Evolutionary conservation across 2,329 filamentous ascomycete genomes (phyloP), one percentile per base, ranked within the genome.

Genomic region (Blumeria hordei): DNA sequence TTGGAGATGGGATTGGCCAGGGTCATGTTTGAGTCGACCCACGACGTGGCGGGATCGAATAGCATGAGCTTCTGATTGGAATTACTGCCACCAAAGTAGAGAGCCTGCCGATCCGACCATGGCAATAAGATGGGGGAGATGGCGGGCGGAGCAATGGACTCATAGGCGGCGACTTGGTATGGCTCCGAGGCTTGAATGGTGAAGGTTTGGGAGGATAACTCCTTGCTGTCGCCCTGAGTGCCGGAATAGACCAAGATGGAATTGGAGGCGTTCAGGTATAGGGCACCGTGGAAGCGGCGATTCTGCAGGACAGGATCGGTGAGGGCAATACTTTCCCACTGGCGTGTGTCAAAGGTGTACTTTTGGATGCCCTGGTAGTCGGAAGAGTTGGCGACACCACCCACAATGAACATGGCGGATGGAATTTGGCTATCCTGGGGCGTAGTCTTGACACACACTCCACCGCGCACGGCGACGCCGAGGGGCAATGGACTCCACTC

Each of bases 221-320:
- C 67, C 8, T 69, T 67, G 36, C 69, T 69, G 32, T 77, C 77
- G 60, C 80, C 76, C 61, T 81, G 78, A 14, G 74, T 78, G 49
- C 90, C 90, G 35, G 81, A 85, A 65, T 88, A 95, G 32, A 94
- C 74, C 28, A 95, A 69, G 55, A 96, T 84, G 3, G 78, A 75
- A 55, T 85, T 74, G 14, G 78, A 76, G 21, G 74, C 74, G 58
- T 79, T 74, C 55, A 96, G 71, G 64, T 88, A 95, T 16, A 77
- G 74, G 11, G 83, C 83, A 60, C 78, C 81, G 66, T 96, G 90
- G 61, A 81, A 77, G 57, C 78, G 71, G 56, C 87, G 79, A 62
- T 86, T 78, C 64, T 83, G 61, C 2, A 64, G 64, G 12, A 67
- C 62, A 41, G 60, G 50, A 14, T 60, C 61, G 5, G 67, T 65